These are phyloP conservation scores for Nicotiana rustica DNA, from an alignment of 305 asterid genomes.

Conservation along the genomic window DNA sequence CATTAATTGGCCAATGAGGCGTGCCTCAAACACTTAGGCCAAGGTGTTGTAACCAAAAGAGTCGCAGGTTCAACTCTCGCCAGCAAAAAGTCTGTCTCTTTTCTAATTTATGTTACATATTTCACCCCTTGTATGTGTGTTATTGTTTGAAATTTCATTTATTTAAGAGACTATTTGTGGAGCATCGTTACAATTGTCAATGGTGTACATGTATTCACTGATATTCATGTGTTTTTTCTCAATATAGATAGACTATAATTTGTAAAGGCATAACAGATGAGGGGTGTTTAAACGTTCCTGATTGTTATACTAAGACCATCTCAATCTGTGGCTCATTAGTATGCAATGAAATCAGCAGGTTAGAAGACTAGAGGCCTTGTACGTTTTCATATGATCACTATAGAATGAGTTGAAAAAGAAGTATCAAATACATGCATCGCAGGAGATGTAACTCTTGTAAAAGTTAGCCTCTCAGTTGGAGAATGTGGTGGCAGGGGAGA, in stretches of 20 bases:
- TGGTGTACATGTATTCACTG: not conserved
- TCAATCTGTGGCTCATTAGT: not conserved
- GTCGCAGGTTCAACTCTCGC: not conserved
- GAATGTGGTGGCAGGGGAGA: too few relatives aligned
- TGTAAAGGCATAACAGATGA: not conserved
- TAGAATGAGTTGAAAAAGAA: not conserved
- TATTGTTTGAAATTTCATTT: not conserved
- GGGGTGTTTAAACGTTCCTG: not conserved
- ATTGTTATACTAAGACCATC: not conserved
- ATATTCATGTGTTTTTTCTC: conserved; percentile 6
- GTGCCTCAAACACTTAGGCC: not conserved
- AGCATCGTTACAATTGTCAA: not conserved
- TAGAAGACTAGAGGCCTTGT: not conserved
- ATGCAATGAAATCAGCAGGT: not conserved
- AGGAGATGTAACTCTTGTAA: not conserved
- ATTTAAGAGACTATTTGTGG: not conserved
- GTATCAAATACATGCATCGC: not conserved
- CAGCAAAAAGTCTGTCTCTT: not conserved
- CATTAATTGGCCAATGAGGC: not conserved
- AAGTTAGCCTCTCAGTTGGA: not conserved
- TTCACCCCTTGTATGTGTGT: not conserved
- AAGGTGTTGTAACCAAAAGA: conserved; percentile 2
- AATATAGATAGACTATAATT: not conserved
- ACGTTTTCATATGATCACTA: not conserved
- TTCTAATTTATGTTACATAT: not conserved